Conservation (phyloP, 2,329 filamentous ascomycete genomes). For the Trichoderma simmonsii region DNA sequence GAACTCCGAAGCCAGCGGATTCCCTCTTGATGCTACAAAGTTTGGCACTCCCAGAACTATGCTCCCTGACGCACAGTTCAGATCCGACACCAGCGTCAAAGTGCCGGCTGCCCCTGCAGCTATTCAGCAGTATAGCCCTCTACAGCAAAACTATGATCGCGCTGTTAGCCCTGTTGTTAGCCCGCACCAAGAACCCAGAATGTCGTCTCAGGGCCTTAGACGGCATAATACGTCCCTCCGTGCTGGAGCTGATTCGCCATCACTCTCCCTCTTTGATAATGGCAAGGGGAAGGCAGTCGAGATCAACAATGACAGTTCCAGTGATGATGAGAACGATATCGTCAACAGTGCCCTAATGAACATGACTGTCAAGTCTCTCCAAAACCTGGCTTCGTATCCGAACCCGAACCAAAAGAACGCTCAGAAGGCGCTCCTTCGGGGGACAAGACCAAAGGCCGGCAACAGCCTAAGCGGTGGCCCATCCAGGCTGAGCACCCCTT, state of each 20-base stretch:
- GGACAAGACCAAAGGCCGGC: constrained; percentile 26
- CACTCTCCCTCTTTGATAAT: neutral
- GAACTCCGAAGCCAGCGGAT: constrained; percentile 26
- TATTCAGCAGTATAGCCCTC: constrained; percentile 44
- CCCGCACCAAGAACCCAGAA: constrained; percentile 27
- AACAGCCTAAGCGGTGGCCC: neutral
- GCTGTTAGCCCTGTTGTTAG: constrained; percentile 42
- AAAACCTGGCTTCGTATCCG: constrained; percentile 53
- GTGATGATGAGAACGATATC: constrained; percentile 30
- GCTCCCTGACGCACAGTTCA: constrained; percentile 30
- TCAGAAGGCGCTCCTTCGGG: constrained; percentile 43
- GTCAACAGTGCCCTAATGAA: constrained; percentile 36
- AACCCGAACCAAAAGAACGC: constrained; percentile 54
- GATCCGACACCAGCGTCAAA: neutral
- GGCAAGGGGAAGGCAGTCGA: neutral
- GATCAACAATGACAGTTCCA: neutral
- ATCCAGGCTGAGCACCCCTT: neutral
- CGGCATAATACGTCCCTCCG: constrained; percentile 25
- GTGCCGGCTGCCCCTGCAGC: neutral
- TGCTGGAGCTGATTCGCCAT: constrained; percentile 8
- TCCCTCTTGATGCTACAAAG: constrained; percentile 25
- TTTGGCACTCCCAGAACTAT: constrained; percentile 36
- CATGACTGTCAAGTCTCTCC: constrained; percentile 47
- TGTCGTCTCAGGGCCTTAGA: constrained; percentile 29
- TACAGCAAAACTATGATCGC: constrained; percentile 54